Base-by-base conservation (phyloP, 306 rosid species). In the Prosopis cineraria region DNA sequence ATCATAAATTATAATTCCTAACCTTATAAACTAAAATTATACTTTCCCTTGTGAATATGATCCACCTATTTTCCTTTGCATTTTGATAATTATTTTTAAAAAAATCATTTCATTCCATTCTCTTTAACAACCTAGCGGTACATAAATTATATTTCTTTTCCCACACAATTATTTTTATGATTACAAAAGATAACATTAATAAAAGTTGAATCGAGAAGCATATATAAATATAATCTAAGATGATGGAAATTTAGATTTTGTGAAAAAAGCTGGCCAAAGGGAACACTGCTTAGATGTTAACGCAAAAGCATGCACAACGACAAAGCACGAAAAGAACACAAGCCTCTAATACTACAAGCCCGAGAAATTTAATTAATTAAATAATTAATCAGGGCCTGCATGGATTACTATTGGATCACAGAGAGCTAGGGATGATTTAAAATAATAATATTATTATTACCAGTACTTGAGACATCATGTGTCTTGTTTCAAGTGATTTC, bases 201-300 rank as follows among this genome's bases (percentile, higher is more conserved):
- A 48, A 48, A 48, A 19, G 34, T 31, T 31, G 34, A 31, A 4
- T 4, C 2, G 3, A 2, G 34, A 4, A 31, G 34, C n/a, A 31
- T 2, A 4, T 31, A 31, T 31, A 31, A 1, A 48, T 6, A 45
- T 1, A 48, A 48, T n/a, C 25, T 5, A 22, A 56, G 6, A 11
- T 9, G 31, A 56, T 25, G 8, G 1, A 10, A 3, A 3, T 13
- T 12, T 58, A 29, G 65, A 58, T 27, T 60, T 6, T 30, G 39
- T 60, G 10, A 52, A 25, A 17, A 17, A 72, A 58, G 65, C 34
- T 58, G 65, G 65, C 65, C 36, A 27, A 27, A 48, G 83, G 88
- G 80, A 36, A 85, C 84, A 85, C 8, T 67, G 86, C 84, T 60
- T 73, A 68, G 86, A 85, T 82, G 84, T 73, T 86, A 83, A 86